Evolutionary conservation across 139 green algal genomes (phyloP), one percentile per base, ranked within the genome.

Genomic region (Volvox reticuliferus): DNA sequence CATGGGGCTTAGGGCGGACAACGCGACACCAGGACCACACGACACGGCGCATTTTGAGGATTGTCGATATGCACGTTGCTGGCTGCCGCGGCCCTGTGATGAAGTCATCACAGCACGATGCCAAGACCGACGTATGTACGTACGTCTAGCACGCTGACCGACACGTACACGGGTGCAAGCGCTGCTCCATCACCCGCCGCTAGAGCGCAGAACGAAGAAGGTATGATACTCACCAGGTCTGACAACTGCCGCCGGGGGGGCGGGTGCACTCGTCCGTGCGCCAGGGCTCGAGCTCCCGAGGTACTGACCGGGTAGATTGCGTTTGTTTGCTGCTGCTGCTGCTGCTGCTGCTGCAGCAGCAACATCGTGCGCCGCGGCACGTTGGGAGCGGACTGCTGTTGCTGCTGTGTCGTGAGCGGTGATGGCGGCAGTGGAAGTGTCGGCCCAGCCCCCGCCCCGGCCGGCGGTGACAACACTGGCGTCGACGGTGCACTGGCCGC

Each of bases 171-270:
- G 44, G 5, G 44, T 55, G 9, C 9, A 55, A 55, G 44, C 44
- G 9, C 44, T 55, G 44, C 44, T 55, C 44, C 9, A n/a, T n/a
- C n/a, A 55, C 44, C 44, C 44, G 5, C 9, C 9, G 44, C 44
- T 55, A 55, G 9, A 55, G 44, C 44, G 44, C 9, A 55, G 44
- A 55, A 55, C n/a, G 44, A 55, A 55, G 44, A 55, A 55, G 44
- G 44, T 55, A 55, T 9, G 33, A 67, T n/a, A 86, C 81, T 6
- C 61, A 87, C 81, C 81, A 87, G 81, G 9, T 87, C 81, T 21
- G 81, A 87, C 1, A 76, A 22, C 81, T 87, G 81, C 17, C 81
- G 28, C n/a, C 81, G 81, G 6, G 55, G 61, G 18, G 81, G n/a
- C n/a, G 2, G 18, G 61, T 76, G 61, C n/a, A 62, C 18, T 26